Percentiles rank a stretch among this genome's conserved stretches.
These are phyloP conservation scores for Suillus occidentalis DNA, from an alignment of 768 basidiomycete genomes.

Conservation along the genomic window DNA sequence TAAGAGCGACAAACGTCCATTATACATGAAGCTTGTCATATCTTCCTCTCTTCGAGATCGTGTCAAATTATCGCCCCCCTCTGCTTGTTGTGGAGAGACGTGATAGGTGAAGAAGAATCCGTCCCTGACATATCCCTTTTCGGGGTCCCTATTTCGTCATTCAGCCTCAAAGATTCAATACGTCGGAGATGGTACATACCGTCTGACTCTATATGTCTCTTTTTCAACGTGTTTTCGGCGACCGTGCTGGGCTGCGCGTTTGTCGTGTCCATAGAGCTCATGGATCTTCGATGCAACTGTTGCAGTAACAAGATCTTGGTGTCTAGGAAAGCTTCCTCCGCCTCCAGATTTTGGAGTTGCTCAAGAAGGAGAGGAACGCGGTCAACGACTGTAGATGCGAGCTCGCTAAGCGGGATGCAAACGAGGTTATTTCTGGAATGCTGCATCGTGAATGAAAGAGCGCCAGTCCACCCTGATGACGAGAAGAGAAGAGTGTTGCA, in stretches of 20 bases:
- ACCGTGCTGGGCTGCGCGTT: background rate
- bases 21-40: background rate
- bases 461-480: background rate
- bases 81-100: background rate
- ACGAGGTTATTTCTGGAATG: background rate
- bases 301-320: background rate
- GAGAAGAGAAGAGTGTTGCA: background rate
- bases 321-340: background rate
- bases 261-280: background rate
- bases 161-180: background rate
- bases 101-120: background rate
- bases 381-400: background rate
- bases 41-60: background rate
- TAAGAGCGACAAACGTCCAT: background rate
- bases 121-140: background rate
- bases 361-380: background rate
- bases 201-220: background rate
- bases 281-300: background rate
- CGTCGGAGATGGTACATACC: background rate
- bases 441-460: background rate
- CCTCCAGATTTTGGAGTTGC: slow-evolving; percentile 1
- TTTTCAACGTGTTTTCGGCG: background rate
- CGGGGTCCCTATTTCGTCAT: background rate
- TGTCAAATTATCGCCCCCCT: background rate
- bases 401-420: background rate